Conservation (phyloP, 2,329 filamentous ascomycete genomes). For the Arthrobotrys conoides region DNA sequence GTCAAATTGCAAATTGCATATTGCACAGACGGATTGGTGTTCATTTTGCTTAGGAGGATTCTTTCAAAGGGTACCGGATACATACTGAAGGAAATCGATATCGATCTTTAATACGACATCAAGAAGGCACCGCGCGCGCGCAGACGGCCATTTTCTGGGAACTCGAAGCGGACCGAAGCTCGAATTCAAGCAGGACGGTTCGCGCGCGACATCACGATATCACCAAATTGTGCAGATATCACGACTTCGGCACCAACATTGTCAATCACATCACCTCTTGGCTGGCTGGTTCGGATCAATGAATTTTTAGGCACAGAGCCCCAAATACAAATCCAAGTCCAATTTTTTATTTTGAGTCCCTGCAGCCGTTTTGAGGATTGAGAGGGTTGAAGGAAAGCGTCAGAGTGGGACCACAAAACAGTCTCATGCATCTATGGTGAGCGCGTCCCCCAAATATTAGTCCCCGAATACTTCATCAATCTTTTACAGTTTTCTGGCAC, state of each 20-base stretch:
- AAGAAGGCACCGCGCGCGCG: slow-evolving; percentile 14
- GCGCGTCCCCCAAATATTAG: slow-evolving; percentile 19
- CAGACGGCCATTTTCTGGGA: slow-evolving; percentile 21
- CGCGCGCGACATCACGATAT: slow-evolving; percentile 1
- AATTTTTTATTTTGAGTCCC: slow-evolving; percentile 19
- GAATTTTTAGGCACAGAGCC: slow-evolving; percentile 3
- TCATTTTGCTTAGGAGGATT: slow-evolving; percentile 18
- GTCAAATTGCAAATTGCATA: not conserved
- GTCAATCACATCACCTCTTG: slow-evolving; percentile 31
- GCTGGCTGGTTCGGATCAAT: slow-evolving; percentile 16
- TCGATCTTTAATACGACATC: slow-evolving; percentile 6
- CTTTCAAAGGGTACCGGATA: slow-evolving; percentile 37
- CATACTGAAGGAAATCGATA: slow-evolving; percentile 26
- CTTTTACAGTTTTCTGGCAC: slow-evolving; percentile 41
- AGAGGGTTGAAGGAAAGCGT: slow-evolving; percentile 35
- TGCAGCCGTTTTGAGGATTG: slow-evolving; percentile 13
- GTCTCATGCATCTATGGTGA: slow-evolving; percentile 52
- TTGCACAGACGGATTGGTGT: slow-evolving; percentile 25
- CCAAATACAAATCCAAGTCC: slow-evolving; percentile 6
- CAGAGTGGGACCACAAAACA: slow-evolving; percentile 41
- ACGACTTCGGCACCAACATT: slow-evolving; percentile 18
- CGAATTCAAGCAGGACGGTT: not conserved
- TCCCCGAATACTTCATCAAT: slow-evolving; percentile 37
- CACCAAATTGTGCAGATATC: slow-evolving; percentile 8
- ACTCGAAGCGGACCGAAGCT: not conserved